Percentiles rank a stretch among this genome's conserved stretches.
These are phyloP conservation scores for Metarhizium brunneum DNA, from an alignment of 2,329 filamentous ascomycete species.

Conservation along the genomic window DNA sequence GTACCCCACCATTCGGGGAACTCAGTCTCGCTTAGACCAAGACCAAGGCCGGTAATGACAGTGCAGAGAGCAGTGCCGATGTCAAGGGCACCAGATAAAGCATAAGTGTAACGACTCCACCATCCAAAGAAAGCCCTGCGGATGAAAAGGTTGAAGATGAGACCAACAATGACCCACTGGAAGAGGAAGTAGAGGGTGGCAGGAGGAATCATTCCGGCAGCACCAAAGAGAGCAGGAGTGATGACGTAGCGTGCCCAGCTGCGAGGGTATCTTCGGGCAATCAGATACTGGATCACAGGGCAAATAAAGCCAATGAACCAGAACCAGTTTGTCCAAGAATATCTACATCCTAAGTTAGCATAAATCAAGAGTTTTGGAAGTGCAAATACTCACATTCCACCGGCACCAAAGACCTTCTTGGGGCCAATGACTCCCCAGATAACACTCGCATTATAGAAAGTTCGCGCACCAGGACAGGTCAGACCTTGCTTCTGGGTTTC, in stretches of 20 bases:
- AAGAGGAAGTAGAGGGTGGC: conserved; percentile 47
- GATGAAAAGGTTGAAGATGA: conserved; percentile 45
- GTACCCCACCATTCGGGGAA: conserved; percentile 43
- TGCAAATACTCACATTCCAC: conserved; percentile 16
- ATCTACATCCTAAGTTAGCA: conserved; percentile 20
- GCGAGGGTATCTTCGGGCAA: conserved; percentile 36
- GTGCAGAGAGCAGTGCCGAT: conserved; percentile 50
- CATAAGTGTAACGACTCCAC: conserved; percentile 51
- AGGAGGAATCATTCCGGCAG: conserved; percentile 39
- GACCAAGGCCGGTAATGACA: conserved; percentile 38
- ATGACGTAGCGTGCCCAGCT: conserved; percentile 38
- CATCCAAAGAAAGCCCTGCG: conserved; percentile 40
- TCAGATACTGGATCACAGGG: conserved; percentile 38
- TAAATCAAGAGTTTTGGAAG: neutral
- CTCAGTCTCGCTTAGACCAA: conserved; percentile 33
- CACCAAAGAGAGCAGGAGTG: conserved; percentile 44
- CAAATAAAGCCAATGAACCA: conserved; percentile 42
- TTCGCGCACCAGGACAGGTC: conserved; percentile 46
- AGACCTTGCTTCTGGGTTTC: conserved; percentile 37
- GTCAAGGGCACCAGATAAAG: conserved; percentile 48
- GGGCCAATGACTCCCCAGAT: conserved; percentile 52
- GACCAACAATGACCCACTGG: conserved; percentile 44
- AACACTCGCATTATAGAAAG: conserved; percentile 51
- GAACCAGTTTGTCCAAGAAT: conserved; percentile 42
- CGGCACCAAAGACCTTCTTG: conserved; percentile 22